Evolutionary conservation across 169 alveolate genomes (phyloP).

Genomic region (Eimeria praecox): DNA sequence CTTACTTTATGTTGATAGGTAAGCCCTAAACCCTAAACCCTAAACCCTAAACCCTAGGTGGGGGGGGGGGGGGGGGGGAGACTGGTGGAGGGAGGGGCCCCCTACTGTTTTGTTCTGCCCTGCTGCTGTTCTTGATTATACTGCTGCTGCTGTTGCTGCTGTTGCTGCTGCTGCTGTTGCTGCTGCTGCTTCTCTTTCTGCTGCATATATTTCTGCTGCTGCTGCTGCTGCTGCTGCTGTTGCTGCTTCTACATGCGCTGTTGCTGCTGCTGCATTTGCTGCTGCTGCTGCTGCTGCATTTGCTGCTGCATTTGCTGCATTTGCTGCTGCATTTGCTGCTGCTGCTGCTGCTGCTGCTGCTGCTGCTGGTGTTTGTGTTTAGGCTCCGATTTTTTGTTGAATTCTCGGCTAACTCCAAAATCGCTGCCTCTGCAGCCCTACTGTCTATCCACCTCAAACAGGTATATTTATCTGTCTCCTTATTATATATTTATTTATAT

Average conservation of each 20-base stretch:
- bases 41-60: conserved; percentile 72
- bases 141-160: too few relatives aligned
- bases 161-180: too few relatives aligned
- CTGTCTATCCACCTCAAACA: conserved; percentile 89
- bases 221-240: not conserved
- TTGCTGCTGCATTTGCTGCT: not conserved
- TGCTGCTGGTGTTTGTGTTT: not conserved
- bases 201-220: not conserved
- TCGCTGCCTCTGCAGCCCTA: conserved; percentile 90
- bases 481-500: not conserved
- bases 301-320: not conserved
- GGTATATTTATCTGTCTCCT: conserved; percentile 39
- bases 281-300: not conserved
- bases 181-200: not conserved
- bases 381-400: conserved; percentile 90
- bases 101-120: too few relatives aligned
- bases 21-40: conserved; percentile 54
- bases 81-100: too few relatives aligned
- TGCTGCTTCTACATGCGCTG: not conserved
- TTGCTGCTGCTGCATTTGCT: conserved; percentile 32
- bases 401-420: conserved; percentile 86
- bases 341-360: conserved; percentile 45
- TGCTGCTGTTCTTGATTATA: too few relatives aligned
- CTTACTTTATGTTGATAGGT: conserved; percentile 97
- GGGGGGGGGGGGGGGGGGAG: not conserved